These are phyloP conservation scores for Vickermania spadyakhi DNA, from an alignment of 208 protist species.

Conservation along the genomic window DNA sequence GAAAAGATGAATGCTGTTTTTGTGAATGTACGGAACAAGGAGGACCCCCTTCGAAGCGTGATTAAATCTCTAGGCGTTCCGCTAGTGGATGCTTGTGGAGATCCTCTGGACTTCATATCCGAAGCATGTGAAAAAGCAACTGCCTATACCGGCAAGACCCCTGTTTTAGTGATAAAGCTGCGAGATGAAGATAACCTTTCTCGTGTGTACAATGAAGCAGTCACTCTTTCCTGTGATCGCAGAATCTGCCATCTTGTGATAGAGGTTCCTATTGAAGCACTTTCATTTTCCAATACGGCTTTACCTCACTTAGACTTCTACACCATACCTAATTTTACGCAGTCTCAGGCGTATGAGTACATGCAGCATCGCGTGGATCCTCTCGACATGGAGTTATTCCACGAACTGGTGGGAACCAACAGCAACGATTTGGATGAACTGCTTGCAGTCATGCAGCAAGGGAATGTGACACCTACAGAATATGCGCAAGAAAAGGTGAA, in stretches of 20 bases:
- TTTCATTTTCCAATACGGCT: conserved; percentile 58
- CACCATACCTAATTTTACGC: conserved; percentile 66
- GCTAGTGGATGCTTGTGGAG: conserved; percentile 76
- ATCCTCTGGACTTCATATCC: conserved; percentile 71
- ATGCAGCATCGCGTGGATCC: conserved; percentile 64
- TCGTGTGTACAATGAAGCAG: conserved; percentile 53
- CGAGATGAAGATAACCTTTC: conserved; percentile 42
- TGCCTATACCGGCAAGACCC: conserved; percentile 39
- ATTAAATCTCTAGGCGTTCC: conserved; percentile 70
- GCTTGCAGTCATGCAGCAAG: conserved; percentile 61
- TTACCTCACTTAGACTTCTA: conserved; percentile 76
- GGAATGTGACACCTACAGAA: conserved; percentile 29
- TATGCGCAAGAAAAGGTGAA: conserved; percentile 72
- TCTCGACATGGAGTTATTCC: conserved; percentile 48
- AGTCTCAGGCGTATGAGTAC: conserved; percentile 58
- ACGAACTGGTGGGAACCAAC: conserved; percentile 68
- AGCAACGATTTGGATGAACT: conserved; percentile 83
- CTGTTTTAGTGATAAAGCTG: conserved; percentile 51
- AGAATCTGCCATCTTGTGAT: conserved; percentile 72
- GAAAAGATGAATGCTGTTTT: conserved; percentile 62
- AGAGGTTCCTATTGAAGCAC: conserved; percentile 65
- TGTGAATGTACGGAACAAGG: conserved; percentile 59
- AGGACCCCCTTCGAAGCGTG: conserved; percentile 55
- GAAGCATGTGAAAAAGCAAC: conserved; percentile 60
- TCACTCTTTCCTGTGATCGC: conserved; percentile 45